A percentile compares a stretch with the other conserved stretches of the same genome.
These are phyloP conservation scores for Brassica nigra DNA, from an alignment of 345 rosid species.

Conservation along the genomic window DNA sequence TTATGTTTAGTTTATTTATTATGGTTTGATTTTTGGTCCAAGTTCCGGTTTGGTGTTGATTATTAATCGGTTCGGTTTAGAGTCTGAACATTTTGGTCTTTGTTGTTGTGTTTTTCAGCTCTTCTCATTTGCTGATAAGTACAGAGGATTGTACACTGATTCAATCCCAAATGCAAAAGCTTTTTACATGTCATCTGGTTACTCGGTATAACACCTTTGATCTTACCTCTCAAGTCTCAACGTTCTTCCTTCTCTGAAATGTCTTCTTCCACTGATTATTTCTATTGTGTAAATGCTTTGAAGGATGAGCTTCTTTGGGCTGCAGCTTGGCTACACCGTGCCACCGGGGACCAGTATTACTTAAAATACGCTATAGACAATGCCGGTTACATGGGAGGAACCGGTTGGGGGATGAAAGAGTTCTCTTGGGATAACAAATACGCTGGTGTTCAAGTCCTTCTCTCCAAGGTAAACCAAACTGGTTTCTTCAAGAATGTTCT, in stretches of 20 bases:
- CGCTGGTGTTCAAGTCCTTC: conserved; percentile 84
- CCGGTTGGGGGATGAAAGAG: conserved; percentile 85
- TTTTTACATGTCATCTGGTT: conserved; percentile 64
- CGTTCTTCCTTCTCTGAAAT: neutral
- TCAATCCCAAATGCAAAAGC: conserved; percentile 52
- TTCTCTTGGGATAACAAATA: conserved; percentile 96
- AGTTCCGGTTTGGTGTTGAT: neutral
- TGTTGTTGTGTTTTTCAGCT: conserved; percentile 46
- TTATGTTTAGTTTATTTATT: neutral
- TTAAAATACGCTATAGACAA: conserved; percentile 67
- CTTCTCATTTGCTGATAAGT: conserved; percentile 62
- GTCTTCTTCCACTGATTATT: neutral
- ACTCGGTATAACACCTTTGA: conserved; percentile 40
- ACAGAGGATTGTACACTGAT: conserved; percentile 65
- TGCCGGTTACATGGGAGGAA: conserved; percentile 81
- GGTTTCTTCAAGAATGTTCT: neutral
- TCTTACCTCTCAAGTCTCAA: conserved; percentile 8
- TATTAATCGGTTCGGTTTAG: neutral
- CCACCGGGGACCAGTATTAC: conserved; percentile 67
- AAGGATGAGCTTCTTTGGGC: conserved; percentile 94
- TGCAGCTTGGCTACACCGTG: conserved; percentile 72
- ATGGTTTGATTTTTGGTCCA: neutral
- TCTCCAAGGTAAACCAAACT: conserved; percentile 54
- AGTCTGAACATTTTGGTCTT: conserved; percentile 15
- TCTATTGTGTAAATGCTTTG: neutral